Conservation (phyloP, 306 rosid genomes). For the Alnus glutinosa region DNA sequence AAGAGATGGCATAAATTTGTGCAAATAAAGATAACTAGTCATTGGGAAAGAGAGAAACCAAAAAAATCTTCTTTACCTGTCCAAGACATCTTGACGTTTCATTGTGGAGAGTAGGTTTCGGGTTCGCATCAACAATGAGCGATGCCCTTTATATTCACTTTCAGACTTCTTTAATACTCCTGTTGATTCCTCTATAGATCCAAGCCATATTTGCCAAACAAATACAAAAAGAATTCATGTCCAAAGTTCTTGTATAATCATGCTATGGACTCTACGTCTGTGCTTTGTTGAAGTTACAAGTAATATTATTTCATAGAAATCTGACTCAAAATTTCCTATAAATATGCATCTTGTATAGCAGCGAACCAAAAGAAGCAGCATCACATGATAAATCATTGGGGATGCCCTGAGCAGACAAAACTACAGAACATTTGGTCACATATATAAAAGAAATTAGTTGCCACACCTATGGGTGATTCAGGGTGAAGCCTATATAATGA, state of each 20-base stretch:
- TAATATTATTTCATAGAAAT: not conserved
- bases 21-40: constrained; percentile 3
- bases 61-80: constrained; percentile 50
- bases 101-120: constrained; percentile 82
- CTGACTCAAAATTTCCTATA: not conserved
- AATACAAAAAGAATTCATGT: constrained; percentile 1
- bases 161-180: constrained; percentile 81
- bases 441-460: not conserved
- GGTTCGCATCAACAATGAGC: constrained; percentile 72
- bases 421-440: not conserved
- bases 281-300: not conserved
- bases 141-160: constrained; percentile 90
- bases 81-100: constrained; percentile 94
- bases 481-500: not conserved
- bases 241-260: not conserved
- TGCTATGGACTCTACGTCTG: not conserved
- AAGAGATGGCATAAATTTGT: constrained; percentile 16
- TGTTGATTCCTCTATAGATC: constrained; percentile 73
- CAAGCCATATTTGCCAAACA: constrained; percentile 32
- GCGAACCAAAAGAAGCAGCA: not conserved
- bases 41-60: constrained; percentile 1
- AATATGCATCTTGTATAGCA: not conserved
- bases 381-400: not conserved
- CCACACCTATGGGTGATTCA: not conserved
- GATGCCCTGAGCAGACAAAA: not conserved